Evolutionary conservation across 176 grass and related monocot species (phyloP).

Genomic region (Paspalum notatum): DNA sequence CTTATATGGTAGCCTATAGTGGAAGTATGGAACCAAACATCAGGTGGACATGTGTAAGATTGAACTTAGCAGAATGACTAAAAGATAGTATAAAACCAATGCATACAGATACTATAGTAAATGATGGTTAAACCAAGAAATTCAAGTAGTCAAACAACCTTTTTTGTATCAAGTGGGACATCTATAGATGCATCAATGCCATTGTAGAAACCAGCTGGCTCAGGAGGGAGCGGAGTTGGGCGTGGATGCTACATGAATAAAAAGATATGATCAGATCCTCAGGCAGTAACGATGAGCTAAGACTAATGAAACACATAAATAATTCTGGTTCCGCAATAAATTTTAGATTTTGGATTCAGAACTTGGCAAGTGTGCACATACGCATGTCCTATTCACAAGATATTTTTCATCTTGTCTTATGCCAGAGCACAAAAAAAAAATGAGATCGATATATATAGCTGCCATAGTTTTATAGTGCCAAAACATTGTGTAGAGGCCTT

Average conservation of each 20-base stretch:
- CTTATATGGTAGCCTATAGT: neutral
- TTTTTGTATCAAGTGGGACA: constrained; percentile 59
- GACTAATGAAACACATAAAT: neutral
- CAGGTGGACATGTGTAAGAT: neutral
- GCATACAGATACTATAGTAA: neutral
- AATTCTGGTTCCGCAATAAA: neutral
- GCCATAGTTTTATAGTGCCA: neutral
- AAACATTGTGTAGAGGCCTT: neutral
- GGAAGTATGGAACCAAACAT: neutral
- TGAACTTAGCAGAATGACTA: neutral
- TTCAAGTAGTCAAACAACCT: constrained; percentile 40
- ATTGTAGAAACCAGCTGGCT: constrained; percentile 65
- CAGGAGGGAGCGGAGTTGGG: constrained; percentile 49
- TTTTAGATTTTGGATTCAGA: neutral
- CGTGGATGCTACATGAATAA: constrained; percentile 40
- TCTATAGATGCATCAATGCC: constrained; percentile 46
- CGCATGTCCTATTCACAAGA: constrained; percentile 3
- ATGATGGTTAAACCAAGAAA: neutral
- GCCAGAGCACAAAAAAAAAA: neutral
- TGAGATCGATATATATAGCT: neutral
- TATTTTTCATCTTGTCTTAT: neutral
- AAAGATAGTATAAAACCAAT: neutral
- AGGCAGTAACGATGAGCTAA: neutral
- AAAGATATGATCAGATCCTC: constrained; percentile 25
- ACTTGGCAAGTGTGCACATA: no score